These are phyloP conservation scores for Podospora bellae-mahoneyi DNA, from an alignment of 495 filamentous ascomycete species.

Conservation along the genomic window DNA sequence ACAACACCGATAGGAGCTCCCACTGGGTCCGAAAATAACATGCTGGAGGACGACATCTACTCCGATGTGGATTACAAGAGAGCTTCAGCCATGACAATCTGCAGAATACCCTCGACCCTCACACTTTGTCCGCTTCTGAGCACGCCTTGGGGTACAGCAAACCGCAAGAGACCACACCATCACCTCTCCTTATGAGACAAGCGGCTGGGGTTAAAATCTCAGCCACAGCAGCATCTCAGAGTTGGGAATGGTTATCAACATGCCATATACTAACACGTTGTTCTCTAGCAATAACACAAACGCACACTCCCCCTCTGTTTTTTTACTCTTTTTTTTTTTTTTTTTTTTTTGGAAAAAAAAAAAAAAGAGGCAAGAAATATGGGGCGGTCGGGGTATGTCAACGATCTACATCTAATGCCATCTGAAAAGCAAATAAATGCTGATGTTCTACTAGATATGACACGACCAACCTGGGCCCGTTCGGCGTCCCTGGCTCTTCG, in stretches of 20 bases:
- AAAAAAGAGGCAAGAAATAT: not conserved
- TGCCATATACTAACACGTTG: not conserved
- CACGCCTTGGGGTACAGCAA: no score
- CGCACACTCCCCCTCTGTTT: not conserved
- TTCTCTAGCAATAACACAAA: not conserved
- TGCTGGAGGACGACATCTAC: slow-evolving; percentile 50
- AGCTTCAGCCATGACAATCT: not conserved
- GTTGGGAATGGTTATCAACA: not conserved
- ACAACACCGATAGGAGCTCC: slow-evolving; percentile 49
- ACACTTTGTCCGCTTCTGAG: no score
- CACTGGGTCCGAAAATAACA: slow-evolving; percentile 46
- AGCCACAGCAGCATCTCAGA: not conserved
- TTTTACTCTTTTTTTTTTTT: not conserved
- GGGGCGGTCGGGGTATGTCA: not conserved
- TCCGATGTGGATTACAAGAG: slow-evolving; percentile 54
- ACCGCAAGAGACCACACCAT: no score
- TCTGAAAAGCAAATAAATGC: no score
- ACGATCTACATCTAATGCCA: no score
- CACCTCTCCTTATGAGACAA: no score
- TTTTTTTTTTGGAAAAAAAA: no score
- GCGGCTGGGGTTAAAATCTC: not conserved
- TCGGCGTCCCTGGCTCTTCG: not conserved
- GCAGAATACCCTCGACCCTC: no score
- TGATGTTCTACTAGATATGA: not conserved
- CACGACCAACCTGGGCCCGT: not conserved